Base-by-base conservation (phyloP, 1,284 basidiomycete genomes). In the Hemileccinum hortonii region DNA sequence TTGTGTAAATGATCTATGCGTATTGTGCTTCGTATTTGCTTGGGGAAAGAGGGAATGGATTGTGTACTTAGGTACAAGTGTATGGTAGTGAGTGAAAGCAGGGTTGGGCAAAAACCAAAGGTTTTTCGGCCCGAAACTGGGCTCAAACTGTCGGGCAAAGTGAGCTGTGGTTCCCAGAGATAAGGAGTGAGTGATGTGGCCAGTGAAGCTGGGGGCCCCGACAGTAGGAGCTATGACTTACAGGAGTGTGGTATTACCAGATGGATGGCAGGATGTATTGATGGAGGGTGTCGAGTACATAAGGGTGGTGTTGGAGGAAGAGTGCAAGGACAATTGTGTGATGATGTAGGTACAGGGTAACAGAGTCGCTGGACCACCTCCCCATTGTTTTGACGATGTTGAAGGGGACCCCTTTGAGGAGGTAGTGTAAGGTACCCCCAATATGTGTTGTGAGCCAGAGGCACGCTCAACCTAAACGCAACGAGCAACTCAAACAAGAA, bases 361-460 rank as follows among this genome's bases (percentile, higher is more conserved):
- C 56, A 0, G 51, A 14, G 0, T 51, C 21, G 0, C 55, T 19
- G 0, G 44, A 35, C 55, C 55, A 58, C 0, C 16, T 3, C 0
- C 52, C 52, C 39, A 58, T 52, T 1, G n/a, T 40, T 22, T 58
- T 58, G 1, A 58, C 37, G 0, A 53, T 12, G 0, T 59, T 12
- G 2, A 59, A 59, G 1, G 53, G 49, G 0, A 10, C 37, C 0
- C 41, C 47, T 6, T 11, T 3, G 1, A 58, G 40, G 0, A 59
- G 43, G 21, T 59, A 50, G 16, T 58, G 47, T 0, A 59, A 42
- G 0, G 47, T 56, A 0, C 47, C 44, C 0, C 58, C 43, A 0
- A 59, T 58, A n/a, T n/a, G n/a, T n/a, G n/a, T n/a, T n/a, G n/a
- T n/a, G n/a, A n/a, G n/a, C n/a, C n/a, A n/a, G n/a, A n/a, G n/a